phyloP scores from a whole-genome alignment of 108 stramenopile genomes.

The Pseudonitzschia multistriata region DNA sequence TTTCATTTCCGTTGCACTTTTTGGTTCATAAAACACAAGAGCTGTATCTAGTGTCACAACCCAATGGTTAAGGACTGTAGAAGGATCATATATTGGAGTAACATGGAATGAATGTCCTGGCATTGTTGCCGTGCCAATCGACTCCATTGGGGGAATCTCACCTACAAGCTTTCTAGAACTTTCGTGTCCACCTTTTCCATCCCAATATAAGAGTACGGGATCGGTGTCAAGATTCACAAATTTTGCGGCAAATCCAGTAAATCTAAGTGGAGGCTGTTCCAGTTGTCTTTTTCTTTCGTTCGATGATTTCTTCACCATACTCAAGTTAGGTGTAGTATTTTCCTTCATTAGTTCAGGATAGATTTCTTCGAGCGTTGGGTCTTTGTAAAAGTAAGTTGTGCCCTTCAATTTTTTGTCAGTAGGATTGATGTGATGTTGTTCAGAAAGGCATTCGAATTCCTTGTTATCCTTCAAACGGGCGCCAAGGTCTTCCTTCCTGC shows the following conservation, averaged over 20 bases:
- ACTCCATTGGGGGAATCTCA: slow-evolving; percentile 73
- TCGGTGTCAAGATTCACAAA: slow-evolving; percentile 72
- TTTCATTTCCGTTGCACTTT: slow-evolving; percentile 39
- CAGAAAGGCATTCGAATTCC: slow-evolving; percentile 20
- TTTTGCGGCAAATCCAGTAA: slow-evolving; percentile 84
- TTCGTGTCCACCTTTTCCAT: slow-evolving; percentile 61
- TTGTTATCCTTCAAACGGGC: background rate
- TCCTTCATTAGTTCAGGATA: slow-evolving; percentile 24
- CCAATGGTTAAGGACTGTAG: slow-evolving; percentile 59
- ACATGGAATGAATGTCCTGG: slow-evolving; percentile 79
- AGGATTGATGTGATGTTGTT: slow-evolving; percentile 20
- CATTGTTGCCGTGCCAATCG: slow-evolving; percentile 72
- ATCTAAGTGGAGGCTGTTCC: slow-evolving; percentile 55
- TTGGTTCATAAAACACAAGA: slow-evolving; percentile 69
- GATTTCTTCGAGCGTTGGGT: slow-evolving; percentile 31
- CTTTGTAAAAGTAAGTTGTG: slow-evolving; percentile 23
- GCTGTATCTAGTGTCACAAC: slow-evolving; percentile 71
- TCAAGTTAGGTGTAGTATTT: slow-evolving; percentile 22
- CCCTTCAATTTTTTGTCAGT: slow-evolving; percentile 24
- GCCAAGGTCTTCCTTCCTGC: background rate
- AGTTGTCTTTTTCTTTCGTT: slow-evolving; percentile 17
- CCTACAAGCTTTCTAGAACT: slow-evolving; percentile 49
- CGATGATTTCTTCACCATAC: slow-evolving; percentile 22
- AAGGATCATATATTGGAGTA: slow-evolving; percentile 63
- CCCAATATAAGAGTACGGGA: slow-evolving; percentile 74